Evolutionary conservation across 2,329 filamentous ascomycete genomes (phyloP).

Genomic region (Neoscytalidium dimidiatum): DNA sequence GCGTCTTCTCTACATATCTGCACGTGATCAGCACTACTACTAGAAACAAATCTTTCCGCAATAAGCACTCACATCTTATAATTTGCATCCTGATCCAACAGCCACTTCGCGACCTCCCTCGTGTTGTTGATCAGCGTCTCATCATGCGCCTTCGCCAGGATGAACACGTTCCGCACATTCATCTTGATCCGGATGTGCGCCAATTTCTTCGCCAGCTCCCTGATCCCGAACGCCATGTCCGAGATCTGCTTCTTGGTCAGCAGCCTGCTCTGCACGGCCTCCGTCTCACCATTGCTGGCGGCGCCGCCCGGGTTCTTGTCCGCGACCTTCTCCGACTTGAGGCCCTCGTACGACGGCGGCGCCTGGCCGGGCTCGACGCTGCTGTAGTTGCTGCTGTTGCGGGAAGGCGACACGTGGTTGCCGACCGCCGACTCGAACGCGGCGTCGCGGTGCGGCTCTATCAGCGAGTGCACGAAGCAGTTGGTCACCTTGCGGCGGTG

Average conservation of each 20-base stretch:
- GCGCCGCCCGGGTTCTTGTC: conserved; percentile 43
- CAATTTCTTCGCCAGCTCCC: conserved; percentile 83
- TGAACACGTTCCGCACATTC: conserved; percentile 78
- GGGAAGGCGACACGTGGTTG: background rate
- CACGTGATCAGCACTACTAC: conserved; percentile 12
- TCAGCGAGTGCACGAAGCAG: conserved; percentile 64
- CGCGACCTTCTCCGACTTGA: conserved; percentile 38
- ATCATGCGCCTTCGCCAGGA: conserved; percentile 92
- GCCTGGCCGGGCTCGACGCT: conserved; percentile 25
- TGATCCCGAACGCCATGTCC: conserved; percentile 95
- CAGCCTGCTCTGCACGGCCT: conserved; percentile 65
- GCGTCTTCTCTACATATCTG: conserved; percentile 71
- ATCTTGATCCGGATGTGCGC: conserved; percentile 82
- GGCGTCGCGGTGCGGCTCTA: conserved; percentile 46
- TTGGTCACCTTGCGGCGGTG: conserved; percentile 48
- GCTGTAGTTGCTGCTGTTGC: conserved; percentile 20
- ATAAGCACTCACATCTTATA: conserved; percentile 67
- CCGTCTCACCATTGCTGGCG: conserved; percentile 34
- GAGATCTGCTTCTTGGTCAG: conserved; percentile 92
- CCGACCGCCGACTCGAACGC: conserved; percentile 32
- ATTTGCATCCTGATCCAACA: conserved; percentile 69
- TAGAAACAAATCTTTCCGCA: background rate
- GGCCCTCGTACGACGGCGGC: conserved; percentile 30
- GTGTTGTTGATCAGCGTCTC: conserved; percentile 75
- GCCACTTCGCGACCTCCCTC: conserved; percentile 75